Conservation (phyloP, 768 basidiomycete genomes). For the Boletus sp. region DNA sequence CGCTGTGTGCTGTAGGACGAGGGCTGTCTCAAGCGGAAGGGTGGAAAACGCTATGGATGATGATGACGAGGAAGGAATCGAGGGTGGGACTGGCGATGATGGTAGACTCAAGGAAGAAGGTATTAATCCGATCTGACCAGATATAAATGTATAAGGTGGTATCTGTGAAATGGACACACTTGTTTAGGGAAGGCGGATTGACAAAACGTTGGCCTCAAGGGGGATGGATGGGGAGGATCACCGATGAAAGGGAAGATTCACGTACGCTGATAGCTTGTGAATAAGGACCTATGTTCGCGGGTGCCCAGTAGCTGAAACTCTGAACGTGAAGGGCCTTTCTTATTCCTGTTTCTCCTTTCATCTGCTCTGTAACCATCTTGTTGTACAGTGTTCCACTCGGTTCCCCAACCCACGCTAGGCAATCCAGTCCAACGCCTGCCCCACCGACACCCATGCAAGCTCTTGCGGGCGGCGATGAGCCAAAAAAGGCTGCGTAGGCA, state of each 20-base stretch:
- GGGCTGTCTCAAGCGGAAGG: slow-evolving; percentile 61
- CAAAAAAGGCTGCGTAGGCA: slow-evolving; percentile 80
- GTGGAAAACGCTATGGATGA: slow-evolving; percentile 53
- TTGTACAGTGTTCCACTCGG: slow-evolving; percentile 2
- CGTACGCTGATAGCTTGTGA: slow-evolving; percentile 86
- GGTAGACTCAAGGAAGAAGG: slow-evolving; percentile 73
- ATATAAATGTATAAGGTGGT: slow-evolving; percentile 76
- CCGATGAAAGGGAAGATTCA: slow-evolving; percentile 5
- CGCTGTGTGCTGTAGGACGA: slow-evolving; percentile 76
- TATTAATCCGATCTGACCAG: slow-evolving; percentile 92
- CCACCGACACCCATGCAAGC: slow-evolving; percentile 86
- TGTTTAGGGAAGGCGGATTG: not conserved
- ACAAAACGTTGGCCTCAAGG: not conserved
- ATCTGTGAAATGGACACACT: slow-evolving; percentile 42
- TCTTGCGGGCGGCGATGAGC: slow-evolving; percentile 86
- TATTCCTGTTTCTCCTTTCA: slow-evolving; percentile 28
- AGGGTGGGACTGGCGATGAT: slow-evolving; percentile 36
- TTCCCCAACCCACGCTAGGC: slow-evolving; percentile 56
- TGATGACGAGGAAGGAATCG: slow-evolving; percentile 30
- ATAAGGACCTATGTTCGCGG: slow-evolving; percentile 98
- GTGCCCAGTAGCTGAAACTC: slow-evolving; percentile 96
- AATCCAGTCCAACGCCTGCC: slow-evolving; percentile 67
- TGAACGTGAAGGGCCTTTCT: slow-evolving; percentile 90
- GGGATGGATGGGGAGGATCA: not conserved
- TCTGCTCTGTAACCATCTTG: slow-evolving; percentile 11